Evolutionary conservation across 371 early-diverging fungal species (phyloP).

Genomic region (Mucor velutinosus): DNA sequence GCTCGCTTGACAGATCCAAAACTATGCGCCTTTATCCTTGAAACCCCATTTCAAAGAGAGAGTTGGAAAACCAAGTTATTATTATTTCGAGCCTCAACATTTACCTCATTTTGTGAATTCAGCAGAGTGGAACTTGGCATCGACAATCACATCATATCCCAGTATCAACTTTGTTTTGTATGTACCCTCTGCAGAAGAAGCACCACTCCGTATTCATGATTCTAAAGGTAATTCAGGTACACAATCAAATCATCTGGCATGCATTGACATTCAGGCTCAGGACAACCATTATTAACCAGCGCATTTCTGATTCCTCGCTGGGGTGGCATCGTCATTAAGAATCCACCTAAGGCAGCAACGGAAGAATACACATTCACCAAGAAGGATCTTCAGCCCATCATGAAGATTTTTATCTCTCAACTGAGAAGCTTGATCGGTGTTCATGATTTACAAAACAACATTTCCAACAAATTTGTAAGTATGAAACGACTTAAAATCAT

Average conservation of each 20-base stretch:
- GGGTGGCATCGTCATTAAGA: conserved; percentile 88
- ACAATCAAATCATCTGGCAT: background rate
- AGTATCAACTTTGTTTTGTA: conserved; percentile 88
- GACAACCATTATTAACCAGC: conserved; percentile 55
- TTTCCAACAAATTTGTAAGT: conserved; percentile 9
- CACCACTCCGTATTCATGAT: conserved; percentile 72
- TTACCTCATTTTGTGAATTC: conserved; percentile 86
- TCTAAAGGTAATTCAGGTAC: conserved; percentile 38
- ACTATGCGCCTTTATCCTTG: conserved; percentile 73
- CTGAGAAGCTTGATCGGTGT: conserved; percentile 82
- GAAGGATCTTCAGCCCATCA: conserved; percentile 66
- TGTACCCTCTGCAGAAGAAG: conserved; percentile 67
- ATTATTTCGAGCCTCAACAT: conserved; percentile 57
- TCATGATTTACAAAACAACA: conserved; percentile 34
- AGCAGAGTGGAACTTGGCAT: conserved; percentile 92
- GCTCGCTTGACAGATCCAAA: conserved; percentile 52
- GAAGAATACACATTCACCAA: conserved; percentile 33
- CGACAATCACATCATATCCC: conserved; percentile 78
- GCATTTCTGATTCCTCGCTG: conserved; percentile 91
- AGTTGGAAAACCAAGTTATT: conserved; percentile 39
- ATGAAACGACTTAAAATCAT: background rate
- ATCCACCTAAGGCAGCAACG: conserved; percentile 39
- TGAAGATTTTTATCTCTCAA: conserved; percentile 80
- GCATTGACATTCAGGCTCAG: conserved; percentile 2
- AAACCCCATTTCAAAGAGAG: conserved; percentile 52